Evolutionary conservation across 169 alveolate genomes (phyloP).

Genomic region (Eimeria sp.): DNA sequence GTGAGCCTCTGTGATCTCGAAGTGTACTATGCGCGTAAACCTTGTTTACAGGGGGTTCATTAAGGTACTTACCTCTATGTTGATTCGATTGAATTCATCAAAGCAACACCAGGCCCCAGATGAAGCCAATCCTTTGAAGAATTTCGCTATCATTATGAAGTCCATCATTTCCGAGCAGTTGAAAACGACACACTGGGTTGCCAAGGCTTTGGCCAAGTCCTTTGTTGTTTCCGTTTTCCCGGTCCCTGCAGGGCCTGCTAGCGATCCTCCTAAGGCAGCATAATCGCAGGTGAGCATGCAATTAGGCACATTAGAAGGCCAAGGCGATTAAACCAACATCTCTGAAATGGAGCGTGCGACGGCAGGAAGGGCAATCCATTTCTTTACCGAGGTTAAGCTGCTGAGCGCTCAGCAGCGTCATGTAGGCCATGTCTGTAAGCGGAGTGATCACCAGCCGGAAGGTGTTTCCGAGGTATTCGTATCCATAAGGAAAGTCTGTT

Average conservation of each 20-base stretch:
- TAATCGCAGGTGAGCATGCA: not conserved
- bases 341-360: not conserved
- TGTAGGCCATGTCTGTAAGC: constrained; percentile 97
- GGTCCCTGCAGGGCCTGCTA: constrained; percentile 99
- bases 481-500: constrained; percentile 96
- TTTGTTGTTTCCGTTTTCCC: constrained; percentile 99
- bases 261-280: constrained; percentile 91
- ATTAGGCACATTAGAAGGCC: not conserved
- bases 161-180: constrained; percentile 98
- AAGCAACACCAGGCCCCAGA: constrained; percentile 98
- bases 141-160: constrained; percentile 98
- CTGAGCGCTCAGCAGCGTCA: constrained; percentile 97
- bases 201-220: constrained; percentile 98
- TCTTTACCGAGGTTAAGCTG: constrained; percentile 94
- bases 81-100: constrained; percentile 98
- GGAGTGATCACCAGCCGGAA: constrained; percentile 98
- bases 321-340: not conserved
- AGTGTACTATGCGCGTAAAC: not conserved
- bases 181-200: constrained; percentile 98
- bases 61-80: constrained; percentile 93
- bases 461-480: constrained; percentile 98
- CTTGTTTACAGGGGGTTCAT: not conserved
- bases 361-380: not conserved
- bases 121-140: constrained; percentile 97
- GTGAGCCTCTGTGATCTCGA: not conserved